A percentile compares a stretch with the other conserved stretches of the same genome.
Evolutionary conservation across 78 protist genomes (phyloP).

Genomic region (Fonticula alba): DNA sequence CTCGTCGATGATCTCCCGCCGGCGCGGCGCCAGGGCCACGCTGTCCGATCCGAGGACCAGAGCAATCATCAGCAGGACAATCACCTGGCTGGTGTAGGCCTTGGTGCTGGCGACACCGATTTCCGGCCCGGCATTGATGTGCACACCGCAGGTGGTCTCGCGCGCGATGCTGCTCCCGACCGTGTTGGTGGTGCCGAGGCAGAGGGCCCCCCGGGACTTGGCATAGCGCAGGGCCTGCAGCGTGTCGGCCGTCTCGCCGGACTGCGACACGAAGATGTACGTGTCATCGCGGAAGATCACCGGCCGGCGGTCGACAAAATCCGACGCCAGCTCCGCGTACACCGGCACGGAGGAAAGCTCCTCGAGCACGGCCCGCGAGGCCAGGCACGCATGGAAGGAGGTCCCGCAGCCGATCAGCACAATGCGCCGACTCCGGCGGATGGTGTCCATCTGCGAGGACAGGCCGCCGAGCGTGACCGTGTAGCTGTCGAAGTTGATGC

Average conservation of each 20-base stretch:
- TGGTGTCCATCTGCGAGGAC: not conserved
- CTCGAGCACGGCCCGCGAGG: slow-evolving; percentile 22
- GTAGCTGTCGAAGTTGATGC: slow-evolving; percentile 16
- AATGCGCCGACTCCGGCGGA: slow-evolving; percentile 36
- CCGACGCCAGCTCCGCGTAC: slow-evolving; percentile 38
- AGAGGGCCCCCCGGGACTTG: slow-evolving; percentile 16
- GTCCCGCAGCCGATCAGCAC: slow-evolving; percentile 78
- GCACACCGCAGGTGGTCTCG: slow-evolving; percentile 68
- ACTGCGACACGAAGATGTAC: slow-evolving; percentile 28
- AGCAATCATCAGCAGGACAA: slow-evolving; percentile 33
- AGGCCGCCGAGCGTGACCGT: slow-evolving; percentile 19
- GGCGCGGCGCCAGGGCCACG: slow-evolving; percentile 9
- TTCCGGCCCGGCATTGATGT: slow-evolving; percentile 87
- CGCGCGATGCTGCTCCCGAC: slow-evolving; percentile 76
- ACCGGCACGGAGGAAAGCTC: slow-evolving; percentile 36
- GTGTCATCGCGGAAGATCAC: slow-evolving; percentile 34
- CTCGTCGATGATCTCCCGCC: slow-evolving; percentile 11
- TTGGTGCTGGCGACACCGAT: slow-evolving; percentile 96
- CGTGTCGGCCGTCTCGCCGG: slow-evolving; percentile 79
- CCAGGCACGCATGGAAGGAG: slow-evolving; percentile 34
- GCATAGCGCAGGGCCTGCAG: slow-evolving; percentile 32
- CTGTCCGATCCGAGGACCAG: slow-evolving; percentile 26
- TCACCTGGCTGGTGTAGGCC: slow-evolving; percentile 81
- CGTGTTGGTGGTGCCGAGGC: slow-evolving; percentile 57
- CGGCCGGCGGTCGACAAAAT: slow-evolving; percentile 39